Base-by-base conservation (phyloP, 371 early-diverging fungal genomes). In the Syncephalastrum contaminatum region DNA sequence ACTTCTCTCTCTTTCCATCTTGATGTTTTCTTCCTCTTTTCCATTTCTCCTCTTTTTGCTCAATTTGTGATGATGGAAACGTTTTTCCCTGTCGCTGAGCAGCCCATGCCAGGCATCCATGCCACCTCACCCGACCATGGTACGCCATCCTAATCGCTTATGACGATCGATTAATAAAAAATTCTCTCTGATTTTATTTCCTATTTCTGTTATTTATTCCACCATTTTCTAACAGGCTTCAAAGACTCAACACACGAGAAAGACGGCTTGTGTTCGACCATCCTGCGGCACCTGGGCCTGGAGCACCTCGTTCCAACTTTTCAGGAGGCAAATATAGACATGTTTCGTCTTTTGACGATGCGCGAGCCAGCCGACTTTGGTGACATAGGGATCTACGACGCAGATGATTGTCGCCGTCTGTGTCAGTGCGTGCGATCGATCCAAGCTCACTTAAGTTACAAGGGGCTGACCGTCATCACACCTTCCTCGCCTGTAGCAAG, bases 271-370 rank as follows among this genome's bases (percentile, higher is more conserved):
- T 57, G 64, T n/a, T 53, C 63, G 7, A 63, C 63, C 50, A 53
- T 72, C 3, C 62, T 72, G 5, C 40, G 22, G n/a, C 64, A 67
- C 40, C 48, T 73, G 39, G 60, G 53, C 10, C 51, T 73, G n/a
- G 61, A 62, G 48, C 67, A 65, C 24, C 61, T 67, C 47, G 60
- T 69, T 44, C 70, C 73, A 6, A 19, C 62, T 22, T 67, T 73
- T 54, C 57, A 73, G 22, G 22, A 63, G n/a, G 59, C 53, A 7
- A 45, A 58, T 4, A 60, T 73, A 22, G 67, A 67, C 47, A 22
- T 67, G 10, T 51, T 63, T n/a, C 48, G 50, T 8, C 56, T 69
- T 21, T 47, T 73, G 39, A 22, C 45, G 39, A 67, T 67, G 65
- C 54, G 50, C 15, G 59, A 62, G 22, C 49, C 62, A 4, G 41